phyloP scores from a whole-genome alignment of 2,329 filamentous ascomycete genomes.

The Fusarium sp. region DNA sequence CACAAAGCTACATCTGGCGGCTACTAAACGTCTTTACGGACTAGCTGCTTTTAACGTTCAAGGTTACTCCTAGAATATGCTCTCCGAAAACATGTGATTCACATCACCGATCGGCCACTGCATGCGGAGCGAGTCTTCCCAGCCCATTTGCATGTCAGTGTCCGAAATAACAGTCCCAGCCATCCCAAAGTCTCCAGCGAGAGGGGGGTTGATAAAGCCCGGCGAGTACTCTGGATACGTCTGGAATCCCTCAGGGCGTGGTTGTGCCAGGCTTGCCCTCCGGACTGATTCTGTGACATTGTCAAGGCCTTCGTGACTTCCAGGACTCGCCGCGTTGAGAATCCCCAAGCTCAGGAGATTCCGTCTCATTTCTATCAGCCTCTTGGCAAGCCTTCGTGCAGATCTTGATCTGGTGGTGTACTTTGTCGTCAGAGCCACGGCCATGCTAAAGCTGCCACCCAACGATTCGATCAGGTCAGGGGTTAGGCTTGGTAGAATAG shows the following conservation, averaged over 20 bases:
- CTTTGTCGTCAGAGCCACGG: constrained; percentile 17
- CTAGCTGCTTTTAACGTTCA: background rate
- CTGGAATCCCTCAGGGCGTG: background rate
- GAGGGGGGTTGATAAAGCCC: background rate
- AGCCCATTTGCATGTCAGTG: constrained; percentile 26
- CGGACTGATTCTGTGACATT: constrained; percentile 17
- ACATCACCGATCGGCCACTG: constrained; percentile 31
- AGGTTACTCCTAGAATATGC: constrained; percentile 11
- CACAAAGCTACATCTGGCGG: background rate
- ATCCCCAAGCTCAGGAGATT: constrained; percentile 20
- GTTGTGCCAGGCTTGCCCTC: constrained; percentile 10
- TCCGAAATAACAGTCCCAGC: constrained; percentile 8
- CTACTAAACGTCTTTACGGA: background rate
- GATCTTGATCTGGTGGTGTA: constrained; percentile 16
- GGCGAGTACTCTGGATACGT: constrained; percentile 16
- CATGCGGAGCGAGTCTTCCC: constrained; percentile 23
- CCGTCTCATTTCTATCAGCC: constrained; percentile 17
- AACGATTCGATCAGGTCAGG: constrained; percentile 21
- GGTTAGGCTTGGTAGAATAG: constrained; percentile 7
- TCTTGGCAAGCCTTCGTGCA: constrained; percentile 19
- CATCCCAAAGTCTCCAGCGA: background rate
- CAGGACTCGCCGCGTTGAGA: constrained; percentile 3
- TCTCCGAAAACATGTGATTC: constrained; percentile 32
- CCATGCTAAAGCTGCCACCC: constrained; percentile 24
- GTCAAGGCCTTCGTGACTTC: constrained; percentile 11